Conservation (phyloP, 2,329 filamentous ascomycete species). For the Pseudocercospora cruenta region DNA sequence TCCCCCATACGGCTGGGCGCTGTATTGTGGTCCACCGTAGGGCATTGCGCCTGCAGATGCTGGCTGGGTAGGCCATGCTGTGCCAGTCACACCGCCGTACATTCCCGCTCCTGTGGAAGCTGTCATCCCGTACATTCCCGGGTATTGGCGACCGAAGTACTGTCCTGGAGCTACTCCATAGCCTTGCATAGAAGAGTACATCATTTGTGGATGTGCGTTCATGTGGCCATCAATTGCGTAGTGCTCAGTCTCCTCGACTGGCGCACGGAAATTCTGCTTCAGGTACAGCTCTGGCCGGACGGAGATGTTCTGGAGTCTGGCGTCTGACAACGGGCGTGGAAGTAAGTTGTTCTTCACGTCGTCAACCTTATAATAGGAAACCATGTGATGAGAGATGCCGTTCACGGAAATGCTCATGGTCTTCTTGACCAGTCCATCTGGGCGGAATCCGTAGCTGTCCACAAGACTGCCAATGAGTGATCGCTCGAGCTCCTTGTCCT, state of each 20-base stretch:
- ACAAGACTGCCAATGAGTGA: conserved; percentile 78
- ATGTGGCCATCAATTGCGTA: conserved; percentile 41
- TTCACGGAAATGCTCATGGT: conserved; percentile 80
- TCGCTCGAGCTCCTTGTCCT: conserved; percentile 56
- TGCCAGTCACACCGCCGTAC: conserved; percentile 35
- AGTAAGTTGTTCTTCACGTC: conserved; percentile 71
- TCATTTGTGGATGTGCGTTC: conserved; percentile 41
- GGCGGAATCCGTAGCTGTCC: conserved; percentile 88
- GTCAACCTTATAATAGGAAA: conserved; percentile 83
- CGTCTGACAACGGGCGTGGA: conserved; percentile 60
- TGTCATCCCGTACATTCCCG: conserved; percentile 36
- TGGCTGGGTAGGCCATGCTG: conserved; percentile 34
- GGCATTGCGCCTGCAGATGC: conserved; percentile 28
- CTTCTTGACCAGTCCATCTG: conserved; percentile 84
- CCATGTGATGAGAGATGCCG: conserved; percentile 78
- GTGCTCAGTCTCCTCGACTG: conserved; percentile 43
- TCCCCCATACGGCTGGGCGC: conserved; percentile 28
- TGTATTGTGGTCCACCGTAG: conserved; percentile 34
- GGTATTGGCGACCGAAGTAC: conserved; percentile 38
- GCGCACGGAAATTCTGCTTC: conserved; percentile 45
- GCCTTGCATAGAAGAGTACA: conserved; percentile 36
- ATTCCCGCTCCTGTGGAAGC: conserved; percentile 30
- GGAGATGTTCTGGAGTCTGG: conserved; percentile 42
- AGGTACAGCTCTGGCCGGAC: conserved; percentile 43
- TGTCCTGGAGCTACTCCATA: conserved; percentile 38